phyloP scores from a whole-genome alignment of 805 yeast genomes.

The Yamadazyma sp. region DNA sequence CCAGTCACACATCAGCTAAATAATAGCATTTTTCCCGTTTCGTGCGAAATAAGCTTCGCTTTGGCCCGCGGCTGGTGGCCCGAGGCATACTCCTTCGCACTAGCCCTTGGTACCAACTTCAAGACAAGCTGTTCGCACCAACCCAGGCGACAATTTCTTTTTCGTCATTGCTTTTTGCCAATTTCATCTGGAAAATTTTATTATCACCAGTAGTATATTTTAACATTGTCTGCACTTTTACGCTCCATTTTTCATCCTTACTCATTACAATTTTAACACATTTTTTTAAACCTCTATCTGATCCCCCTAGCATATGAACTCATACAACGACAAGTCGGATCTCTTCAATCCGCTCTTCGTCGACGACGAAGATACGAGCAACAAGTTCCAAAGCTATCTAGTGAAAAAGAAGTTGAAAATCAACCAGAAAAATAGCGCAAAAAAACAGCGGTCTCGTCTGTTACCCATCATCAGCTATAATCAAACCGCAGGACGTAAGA shows the following conservation, averaged over 20 bases:
- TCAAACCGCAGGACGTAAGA: conserved; percentile 13
- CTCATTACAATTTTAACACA: conserved; percentile 3
- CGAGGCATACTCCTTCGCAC: too few species aligned
- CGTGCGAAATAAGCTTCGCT: too few species aligned
- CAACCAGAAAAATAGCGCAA: conserved; percentile 23
- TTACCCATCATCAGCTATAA: conserved; percentile 42
- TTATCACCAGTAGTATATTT: conserved; percentile 7
- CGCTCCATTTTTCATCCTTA: too few species aligned
- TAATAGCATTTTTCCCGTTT: too few species aligned
- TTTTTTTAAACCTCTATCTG: background rate
- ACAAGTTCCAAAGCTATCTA: conserved; percentile 11
- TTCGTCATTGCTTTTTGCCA: conserved; percentile 10
- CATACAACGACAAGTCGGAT: conserved; percentile 12
- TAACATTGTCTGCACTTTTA: conserved; percentile 3
- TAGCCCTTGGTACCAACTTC: too few species aligned
- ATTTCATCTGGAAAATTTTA: conserved; percentile 8
- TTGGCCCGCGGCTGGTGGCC: too few species aligned
- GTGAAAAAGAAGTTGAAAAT: conserved; percentile 11
- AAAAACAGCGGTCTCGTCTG: conserved; percentile 37
- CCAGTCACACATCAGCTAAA: too few species aligned
- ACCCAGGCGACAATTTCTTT: too few species aligned
- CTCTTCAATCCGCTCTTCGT: conserved; percentile 16
- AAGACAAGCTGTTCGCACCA: too few species aligned
- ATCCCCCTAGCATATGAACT: too few species aligned
- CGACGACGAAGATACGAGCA: conserved; percentile 13